Percentiles rank a stretch among this genome's conserved stretches.
phyloP scores from a whole-genome alignment of 2,329 filamentous ascomycete species.

The Aspergillus cejpii region DNA sequence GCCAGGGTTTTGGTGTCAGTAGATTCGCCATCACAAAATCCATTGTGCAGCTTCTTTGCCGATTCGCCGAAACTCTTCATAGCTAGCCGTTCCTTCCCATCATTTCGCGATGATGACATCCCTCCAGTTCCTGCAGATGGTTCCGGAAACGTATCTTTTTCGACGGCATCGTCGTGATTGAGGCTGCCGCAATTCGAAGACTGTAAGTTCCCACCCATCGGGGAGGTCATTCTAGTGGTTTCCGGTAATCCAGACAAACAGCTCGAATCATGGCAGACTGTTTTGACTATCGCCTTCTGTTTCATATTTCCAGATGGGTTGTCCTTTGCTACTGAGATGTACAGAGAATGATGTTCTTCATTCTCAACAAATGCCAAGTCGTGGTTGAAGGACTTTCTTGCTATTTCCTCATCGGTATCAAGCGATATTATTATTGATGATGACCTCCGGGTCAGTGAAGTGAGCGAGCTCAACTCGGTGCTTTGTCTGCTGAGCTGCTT shows the following conservation, averaged over 20 bases:
- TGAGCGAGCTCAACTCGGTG: background rate
- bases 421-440: slow-evolving; percentile 14
- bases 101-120: background rate
- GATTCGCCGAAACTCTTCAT: background rate
- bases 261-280: background rate
- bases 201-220: background rate
- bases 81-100: background rate
- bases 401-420: slow-evolving; percentile 10
- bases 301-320: background rate
- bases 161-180: background rate
- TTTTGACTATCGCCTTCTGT: background rate
- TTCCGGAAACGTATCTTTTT: background rate
- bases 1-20: background rate
- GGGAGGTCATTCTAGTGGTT: background rate
- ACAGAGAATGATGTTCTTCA: background rate
- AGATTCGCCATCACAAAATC: background rate
- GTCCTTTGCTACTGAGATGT: background rate
- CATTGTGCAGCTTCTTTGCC: background rate
- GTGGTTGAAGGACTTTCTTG: slow-evolving; percentile 1
- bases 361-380: background rate
- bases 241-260: background rate
- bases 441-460: slow-evolving; percentile 2
- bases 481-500: background rate
- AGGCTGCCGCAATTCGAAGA: background rate
- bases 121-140: background rate